phyloP scores from a whole-genome alignment of 202 grass and related monocot genomes.

The Carex sylvatica region DNA sequence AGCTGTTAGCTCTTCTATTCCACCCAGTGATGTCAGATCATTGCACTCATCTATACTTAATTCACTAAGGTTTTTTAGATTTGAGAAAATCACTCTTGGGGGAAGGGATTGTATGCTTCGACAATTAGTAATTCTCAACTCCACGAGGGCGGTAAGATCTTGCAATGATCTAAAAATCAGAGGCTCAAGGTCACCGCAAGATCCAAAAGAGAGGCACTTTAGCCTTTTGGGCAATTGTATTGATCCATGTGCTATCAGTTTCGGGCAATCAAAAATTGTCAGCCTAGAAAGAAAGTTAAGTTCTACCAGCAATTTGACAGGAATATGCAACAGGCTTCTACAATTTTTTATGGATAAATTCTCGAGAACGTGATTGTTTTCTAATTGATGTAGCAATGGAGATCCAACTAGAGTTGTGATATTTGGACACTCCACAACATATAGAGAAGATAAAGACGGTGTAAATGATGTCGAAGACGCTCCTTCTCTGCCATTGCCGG shows the following conservation, averaged over 20 bases:
- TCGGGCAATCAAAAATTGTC: constrained; percentile 27
- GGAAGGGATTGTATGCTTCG: constrained; percentile 24
- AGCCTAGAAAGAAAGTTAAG: constrained; percentile 24
- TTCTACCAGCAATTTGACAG: background rate
- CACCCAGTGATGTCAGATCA: constrained; percentile 29
- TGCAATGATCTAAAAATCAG: constrained; percentile 26
- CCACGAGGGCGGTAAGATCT: constrained; percentile 7
- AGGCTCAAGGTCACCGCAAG: constrained; percentile 20
- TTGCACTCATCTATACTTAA: constrained; percentile 29
- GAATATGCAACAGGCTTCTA: constrained; percentile 20
- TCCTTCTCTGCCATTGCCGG: background rate
- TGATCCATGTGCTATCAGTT: background rate
- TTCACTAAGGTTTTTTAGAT: constrained; percentile 17
- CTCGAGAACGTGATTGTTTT: constrained; percentile 18
- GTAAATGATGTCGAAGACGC: background rate
- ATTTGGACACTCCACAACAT: constrained; percentile 23
- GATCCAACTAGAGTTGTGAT: constrained; percentile 21
- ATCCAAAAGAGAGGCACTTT: constrained; percentile 21
- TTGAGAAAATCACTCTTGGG: constrained; percentile 11
- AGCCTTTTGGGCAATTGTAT: background rate
- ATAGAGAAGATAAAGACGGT: constrained; percentile 18
- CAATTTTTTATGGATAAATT: constrained; percentile 20
- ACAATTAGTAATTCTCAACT: constrained; percentile 11
- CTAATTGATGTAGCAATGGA: constrained; percentile 4
- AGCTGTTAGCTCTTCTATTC: constrained; percentile 24